Conservation (phyloP, 1,139 yeast species). For the Kurtzmaniella quercitrusa region DNA sequence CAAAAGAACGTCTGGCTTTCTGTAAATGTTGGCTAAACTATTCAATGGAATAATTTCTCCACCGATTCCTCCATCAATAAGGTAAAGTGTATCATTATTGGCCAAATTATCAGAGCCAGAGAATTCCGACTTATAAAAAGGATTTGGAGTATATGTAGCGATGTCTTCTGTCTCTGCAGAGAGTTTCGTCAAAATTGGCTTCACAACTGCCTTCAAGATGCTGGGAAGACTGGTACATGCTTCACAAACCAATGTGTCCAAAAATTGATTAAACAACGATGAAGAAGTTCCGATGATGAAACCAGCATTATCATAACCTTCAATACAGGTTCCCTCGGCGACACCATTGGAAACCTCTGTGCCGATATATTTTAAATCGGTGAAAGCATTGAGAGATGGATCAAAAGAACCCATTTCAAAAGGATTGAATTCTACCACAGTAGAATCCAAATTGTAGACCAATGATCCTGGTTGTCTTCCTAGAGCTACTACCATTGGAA, state of each 20-base stretch:
- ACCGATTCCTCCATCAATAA: conserved; percentile 42
- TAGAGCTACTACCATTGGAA: conserved; percentile 33
- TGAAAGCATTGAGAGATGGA: conserved; percentile 33
- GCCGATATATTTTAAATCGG: conserved; percentile 35
- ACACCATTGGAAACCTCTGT: conserved; percentile 29
- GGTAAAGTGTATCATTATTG: conserved; percentile 29
- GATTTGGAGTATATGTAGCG: conserved; percentile 47
- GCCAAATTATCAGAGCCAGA: conserved; percentile 29
- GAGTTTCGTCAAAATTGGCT: conserved; percentile 40
- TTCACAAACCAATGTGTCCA: conserved; percentile 52
- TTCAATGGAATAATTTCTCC: conserved; percentile 37
- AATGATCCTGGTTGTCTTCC: conserved; percentile 35
- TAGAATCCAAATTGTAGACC: conserved; percentile 31
- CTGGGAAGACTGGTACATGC: conserved; percentile 43
- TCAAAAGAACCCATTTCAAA: conserved; percentile 44
- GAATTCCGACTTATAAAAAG: conserved; percentile 45
- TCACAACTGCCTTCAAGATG: conserved; percentile 44
- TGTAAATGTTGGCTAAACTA: conserved; percentile 30
- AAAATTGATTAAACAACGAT: conserved; percentile 68
- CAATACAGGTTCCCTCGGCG: conserved; percentile 40
- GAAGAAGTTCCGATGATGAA: conserved; percentile 77
- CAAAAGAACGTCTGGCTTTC: conserved; percentile 34
- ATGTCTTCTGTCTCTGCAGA: conserved; percentile 36
- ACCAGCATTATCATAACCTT: conserved; percentile 77
- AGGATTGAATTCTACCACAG: conserved; percentile 40